Conservation (phyloP, 208 protist genomes). For the Trypanosoma platydactyli region DNA sequence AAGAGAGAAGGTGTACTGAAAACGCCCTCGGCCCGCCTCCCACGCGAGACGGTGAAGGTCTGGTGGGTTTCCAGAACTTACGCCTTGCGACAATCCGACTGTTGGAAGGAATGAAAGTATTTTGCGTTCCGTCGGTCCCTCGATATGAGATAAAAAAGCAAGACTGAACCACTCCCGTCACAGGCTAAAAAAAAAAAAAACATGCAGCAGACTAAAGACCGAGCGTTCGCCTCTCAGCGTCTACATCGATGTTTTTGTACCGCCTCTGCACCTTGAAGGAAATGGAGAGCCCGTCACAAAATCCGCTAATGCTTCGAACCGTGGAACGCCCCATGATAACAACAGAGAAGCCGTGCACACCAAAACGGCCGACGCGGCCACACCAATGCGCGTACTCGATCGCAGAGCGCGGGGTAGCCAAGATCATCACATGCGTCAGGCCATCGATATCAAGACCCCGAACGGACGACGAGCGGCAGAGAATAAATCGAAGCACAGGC, state of each 20-base stretch:
- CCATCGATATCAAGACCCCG: conserved; percentile 71
- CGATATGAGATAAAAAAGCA: neutral
- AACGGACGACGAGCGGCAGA: conserved; percentile 48
- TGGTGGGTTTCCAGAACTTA: too few species aligned
- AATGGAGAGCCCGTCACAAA: conserved; percentile 68
- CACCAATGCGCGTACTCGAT: conserved; percentile 88
- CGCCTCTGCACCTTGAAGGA: conserved; percentile 56
- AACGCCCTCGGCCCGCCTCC: too few species aligned
- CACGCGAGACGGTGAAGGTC: too few species aligned
- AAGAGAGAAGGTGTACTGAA: too few species aligned
- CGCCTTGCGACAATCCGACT: too few species aligned
- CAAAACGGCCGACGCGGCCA: conserved; percentile 83
- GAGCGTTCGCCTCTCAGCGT: conserved; percentile 44
- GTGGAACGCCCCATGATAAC: conserved; percentile 59
- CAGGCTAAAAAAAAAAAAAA: conserved; percentile 15
- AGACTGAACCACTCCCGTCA: too few species aligned
- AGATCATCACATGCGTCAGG: conserved; percentile 78
- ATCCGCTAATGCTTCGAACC: conserved; percentile 52
- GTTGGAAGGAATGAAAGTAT: too few species aligned
- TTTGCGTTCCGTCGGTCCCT: too few species aligned
- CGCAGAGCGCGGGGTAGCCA: conserved; percentile 50
- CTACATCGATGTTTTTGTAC: conserved; percentile 48
- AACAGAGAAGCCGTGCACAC: conserved; percentile 49
- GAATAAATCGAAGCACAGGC: conserved; percentile 36
- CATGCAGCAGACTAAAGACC: conserved; percentile 18